phyloP scores from a whole-genome alignment of 164 flowering plant species.

The Vitis cinerea region DNA sequence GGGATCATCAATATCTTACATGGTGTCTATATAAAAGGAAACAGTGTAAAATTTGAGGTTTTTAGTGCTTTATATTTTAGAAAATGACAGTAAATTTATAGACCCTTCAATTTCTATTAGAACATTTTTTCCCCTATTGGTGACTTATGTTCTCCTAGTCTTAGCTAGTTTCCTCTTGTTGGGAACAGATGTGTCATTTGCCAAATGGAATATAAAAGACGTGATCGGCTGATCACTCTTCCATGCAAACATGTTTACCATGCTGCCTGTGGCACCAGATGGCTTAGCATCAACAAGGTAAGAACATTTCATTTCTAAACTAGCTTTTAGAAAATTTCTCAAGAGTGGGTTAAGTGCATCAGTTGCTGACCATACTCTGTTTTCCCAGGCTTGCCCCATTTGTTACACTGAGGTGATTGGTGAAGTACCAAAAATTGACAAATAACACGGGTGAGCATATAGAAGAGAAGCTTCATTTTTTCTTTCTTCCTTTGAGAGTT shows the following conservation, averaged over 20 bases:
- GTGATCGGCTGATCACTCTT: constrained; percentile 63
- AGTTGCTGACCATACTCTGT: not conserved
- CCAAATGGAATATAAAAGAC: constrained; percentile 83
- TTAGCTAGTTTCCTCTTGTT: constrained; percentile 1
- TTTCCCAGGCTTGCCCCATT: constrained; percentile 73
- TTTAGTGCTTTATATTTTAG: too few species aligned
- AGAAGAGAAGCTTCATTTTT: not conserved
- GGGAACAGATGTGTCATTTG: constrained; percentile 77
- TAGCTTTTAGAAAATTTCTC: not conserved
- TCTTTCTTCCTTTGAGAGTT: not conserved
- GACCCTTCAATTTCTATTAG: not conserved
- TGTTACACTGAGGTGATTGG: constrained; percentile 70
- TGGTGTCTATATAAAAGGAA: too few species aligned
- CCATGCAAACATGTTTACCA: constrained; percentile 89
- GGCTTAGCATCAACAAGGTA: constrained; percentile 96
- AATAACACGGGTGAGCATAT: not conserved
- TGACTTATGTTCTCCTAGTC: not conserved
- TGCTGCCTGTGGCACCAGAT: constrained; percentile 59
- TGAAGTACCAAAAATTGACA: constrained; percentile 29
- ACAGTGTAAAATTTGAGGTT: too few species aligned
- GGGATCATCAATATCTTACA: too few species aligned
- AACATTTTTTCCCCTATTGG: not conserved
- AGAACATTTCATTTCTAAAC: constrained; percentile 1
- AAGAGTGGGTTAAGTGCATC: not conserved
- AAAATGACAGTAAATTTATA: too few species aligned